Percentiles rank a stretch among this genome's conserved stretches.
Conservation (phyloP, 2,329 filamentous ascomycete species). For the Sclerotinia sclerotiorum region DNA sequence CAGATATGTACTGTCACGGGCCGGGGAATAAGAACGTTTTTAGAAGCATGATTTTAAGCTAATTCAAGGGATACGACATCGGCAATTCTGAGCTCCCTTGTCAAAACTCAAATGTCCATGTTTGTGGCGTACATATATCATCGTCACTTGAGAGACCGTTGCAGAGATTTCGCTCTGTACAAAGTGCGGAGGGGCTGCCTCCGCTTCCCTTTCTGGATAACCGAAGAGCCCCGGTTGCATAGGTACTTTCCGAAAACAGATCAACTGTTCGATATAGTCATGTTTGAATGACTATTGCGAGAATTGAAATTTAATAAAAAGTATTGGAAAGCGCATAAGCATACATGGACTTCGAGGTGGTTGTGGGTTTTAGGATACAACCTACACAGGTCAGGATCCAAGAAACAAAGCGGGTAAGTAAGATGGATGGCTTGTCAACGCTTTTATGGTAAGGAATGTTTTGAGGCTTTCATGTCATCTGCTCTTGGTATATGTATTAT, state of each 20-base stretch:
- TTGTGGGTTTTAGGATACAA: not conserved
- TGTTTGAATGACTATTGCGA: not conserved
- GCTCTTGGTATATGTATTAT: not conserved
- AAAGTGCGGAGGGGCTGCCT: slow-evolving; percentile 9
- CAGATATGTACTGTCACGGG: not conserved
- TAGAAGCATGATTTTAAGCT: not conserved
- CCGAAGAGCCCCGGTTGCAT: slow-evolving; percentile 1
- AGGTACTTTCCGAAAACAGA: not conserved
- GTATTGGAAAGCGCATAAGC: not conserved
- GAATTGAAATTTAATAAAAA: not conserved
- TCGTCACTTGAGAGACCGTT: not conserved
- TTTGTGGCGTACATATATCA: not conserved
- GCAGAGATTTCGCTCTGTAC: not conserved
- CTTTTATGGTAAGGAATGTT: not conserved
- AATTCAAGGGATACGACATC: not conserved
- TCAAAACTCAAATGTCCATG: not conserved
- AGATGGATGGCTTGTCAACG: not conserved
- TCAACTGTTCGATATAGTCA: not conserved
- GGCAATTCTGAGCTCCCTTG: not conserved
- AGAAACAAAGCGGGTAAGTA: slow-evolving; percentile 10
- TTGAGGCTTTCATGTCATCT: not conserved
- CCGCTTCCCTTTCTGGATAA: not conserved
- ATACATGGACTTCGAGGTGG: not conserved
- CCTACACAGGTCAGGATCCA: not conserved
- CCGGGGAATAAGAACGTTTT: not conserved